A percentile compares a stretch with the other conserved stretches of the same genome.
Conservation (phyloP, 106 monocot genomes). For the Dendrobium huoshanense region DNA sequence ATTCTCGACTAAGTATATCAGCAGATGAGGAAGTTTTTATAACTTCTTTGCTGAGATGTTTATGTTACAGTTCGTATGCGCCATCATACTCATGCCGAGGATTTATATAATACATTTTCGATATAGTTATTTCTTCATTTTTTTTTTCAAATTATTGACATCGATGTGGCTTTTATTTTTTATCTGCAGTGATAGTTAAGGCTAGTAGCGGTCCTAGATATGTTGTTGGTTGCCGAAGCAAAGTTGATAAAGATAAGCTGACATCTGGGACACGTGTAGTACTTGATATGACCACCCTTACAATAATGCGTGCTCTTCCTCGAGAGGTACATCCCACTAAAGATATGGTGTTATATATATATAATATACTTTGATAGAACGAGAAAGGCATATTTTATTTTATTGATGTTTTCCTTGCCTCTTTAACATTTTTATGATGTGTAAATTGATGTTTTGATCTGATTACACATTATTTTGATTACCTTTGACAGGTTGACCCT, state of each 20-base stretch:
- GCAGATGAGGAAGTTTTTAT: background rate
- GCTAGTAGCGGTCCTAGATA: constrained; percentile 99
- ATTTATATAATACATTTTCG: too few species aligned
- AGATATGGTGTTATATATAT: background rate
- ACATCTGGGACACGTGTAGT: constrained; percentile 95
- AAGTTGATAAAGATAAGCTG: constrained; percentile 92
- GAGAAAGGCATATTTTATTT: background rate
- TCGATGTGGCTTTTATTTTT: background rate
- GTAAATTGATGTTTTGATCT: background rate
- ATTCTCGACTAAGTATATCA: background rate
- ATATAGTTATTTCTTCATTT: background rate
- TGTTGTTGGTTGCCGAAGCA: constrained; percentile 97
- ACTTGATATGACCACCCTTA: constrained; percentile 98
- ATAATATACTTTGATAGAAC: background rate
- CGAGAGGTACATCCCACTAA: constrained; percentile 56
- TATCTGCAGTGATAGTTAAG: constrained; percentile 79
- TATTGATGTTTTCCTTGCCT: background rate
- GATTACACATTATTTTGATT: constrained; percentile 7
- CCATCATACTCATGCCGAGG: too few species aligned
- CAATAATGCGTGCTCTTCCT: constrained; percentile 95
- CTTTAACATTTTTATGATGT: background rate
- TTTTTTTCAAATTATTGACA: background rate
- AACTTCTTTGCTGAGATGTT: background rate
- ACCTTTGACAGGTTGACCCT: constrained; percentile 53
- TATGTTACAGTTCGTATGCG: background rate